phyloP scores from a whole-genome alignment of 1,284 basidiomycete genomes.

The Athelia sp. region DNA sequence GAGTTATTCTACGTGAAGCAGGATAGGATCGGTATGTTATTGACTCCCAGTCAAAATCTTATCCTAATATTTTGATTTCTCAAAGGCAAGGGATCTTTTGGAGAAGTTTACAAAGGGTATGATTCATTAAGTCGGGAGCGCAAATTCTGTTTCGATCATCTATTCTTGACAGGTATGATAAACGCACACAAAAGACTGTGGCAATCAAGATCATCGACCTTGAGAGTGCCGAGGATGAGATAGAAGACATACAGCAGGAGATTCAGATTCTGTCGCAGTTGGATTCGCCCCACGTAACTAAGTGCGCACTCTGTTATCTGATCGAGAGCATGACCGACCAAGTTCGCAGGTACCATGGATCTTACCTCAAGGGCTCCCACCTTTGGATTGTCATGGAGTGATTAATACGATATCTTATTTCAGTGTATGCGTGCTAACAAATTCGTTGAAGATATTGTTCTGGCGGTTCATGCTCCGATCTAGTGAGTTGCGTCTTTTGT shows the following conservation, averaged over 20 bases:
- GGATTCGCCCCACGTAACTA: conserved; percentile 94
- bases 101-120: conserved; percentile 96
- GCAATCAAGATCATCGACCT: conserved; percentile 99
- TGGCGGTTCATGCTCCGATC: conserved; percentile 80
- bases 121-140: conserved; percentile 14
- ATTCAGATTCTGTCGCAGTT: conserved; percentile 98
- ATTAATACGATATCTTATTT: conserved; percentile 22
- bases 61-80: conserved; percentile 12
- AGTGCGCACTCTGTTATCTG: conserved; percentile 46
- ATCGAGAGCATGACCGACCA: conserved; percentile 8
- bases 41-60: conserved; percentile 8
- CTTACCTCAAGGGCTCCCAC: conserved; percentile 90
- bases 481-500: conserved; percentile 40
- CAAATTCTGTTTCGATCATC: conserved; percentile 9
- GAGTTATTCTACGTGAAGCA: conserved; percentile 95
- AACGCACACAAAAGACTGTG: conserved; percentile 87
- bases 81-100: conserved; percentile 91
- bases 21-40: conserved; percentile 82
- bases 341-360: conserved; percentile 81
- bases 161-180: conserved; percentile 67
- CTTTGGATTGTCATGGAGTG: conserved; percentile 99
- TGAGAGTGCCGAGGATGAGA: conserved; percentile 98
- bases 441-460: conserved; percentile 67
- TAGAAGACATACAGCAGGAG: conserved; percentile 99
- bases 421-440: conserved; percentile 6